Percentiles rank a stretch among this genome's conserved stretches.
Conservation (phyloP, 352 stramenopile genomes). For the Globisporangium iwayamae region DNA sequence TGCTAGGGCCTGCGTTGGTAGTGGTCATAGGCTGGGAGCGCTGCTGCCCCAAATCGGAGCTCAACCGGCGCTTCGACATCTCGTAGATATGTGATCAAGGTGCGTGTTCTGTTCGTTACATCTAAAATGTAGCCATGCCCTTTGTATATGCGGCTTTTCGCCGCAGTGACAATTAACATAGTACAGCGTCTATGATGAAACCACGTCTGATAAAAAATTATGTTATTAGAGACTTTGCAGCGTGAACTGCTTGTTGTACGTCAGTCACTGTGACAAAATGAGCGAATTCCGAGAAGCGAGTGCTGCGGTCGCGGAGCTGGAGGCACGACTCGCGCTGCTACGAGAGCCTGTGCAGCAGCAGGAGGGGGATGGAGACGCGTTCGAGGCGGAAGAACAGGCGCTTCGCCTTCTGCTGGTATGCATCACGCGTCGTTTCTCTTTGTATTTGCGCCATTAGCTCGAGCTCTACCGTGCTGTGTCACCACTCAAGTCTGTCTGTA, state of each 20-base stretch:
- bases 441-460: neutral
- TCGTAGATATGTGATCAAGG: neutral
- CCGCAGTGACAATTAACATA: no score
- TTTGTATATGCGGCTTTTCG: no score
- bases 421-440: neutral
- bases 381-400: neutral
- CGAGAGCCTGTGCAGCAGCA: conserved; percentile 6
- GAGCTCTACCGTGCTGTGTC: neutral
- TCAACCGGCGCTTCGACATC: conserved; percentile 14
- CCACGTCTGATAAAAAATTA: no score
- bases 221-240: no score
- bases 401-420: conserved; percentile 9
- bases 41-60: neutral
- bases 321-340: conserved; percentile 31
- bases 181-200: no score
- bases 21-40: neutral
- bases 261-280: conserved; percentile 25
- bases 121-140: no score
- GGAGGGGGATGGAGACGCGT: neutral
- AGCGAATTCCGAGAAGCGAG: conserved; percentile 49
- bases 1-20: conserved; percentile 1
- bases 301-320: conserved; percentile 37
- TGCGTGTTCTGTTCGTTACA: neutral
- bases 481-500: neutral
- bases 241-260: no score